Base-by-base conservation (phyloP, 1,284 basidiomycete species). In the Sutorius eximius region DNA sequence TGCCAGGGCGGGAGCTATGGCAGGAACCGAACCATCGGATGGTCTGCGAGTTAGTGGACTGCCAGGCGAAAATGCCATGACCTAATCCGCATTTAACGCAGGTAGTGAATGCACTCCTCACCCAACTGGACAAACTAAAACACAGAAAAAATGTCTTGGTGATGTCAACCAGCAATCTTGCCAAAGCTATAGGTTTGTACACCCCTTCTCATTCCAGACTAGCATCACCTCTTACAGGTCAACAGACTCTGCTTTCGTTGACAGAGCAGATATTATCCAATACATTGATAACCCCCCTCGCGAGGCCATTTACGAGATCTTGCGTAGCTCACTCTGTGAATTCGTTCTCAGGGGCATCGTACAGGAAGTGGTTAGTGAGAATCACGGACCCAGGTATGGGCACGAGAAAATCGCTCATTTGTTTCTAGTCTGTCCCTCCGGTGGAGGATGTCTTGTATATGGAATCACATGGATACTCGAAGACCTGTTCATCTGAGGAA, bases 81-180 rank as follows among this genome's bases (percentile, higher is more conserved):
- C 27, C 18, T 51, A 16, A 52, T 45, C 16, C 45, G 18, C 37
- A 37, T 36, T 46, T 22, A n/a, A 51, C 40, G 15, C 66, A 95
- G 93, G 95, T 98, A 9, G 97, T 99, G 42, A 99, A 99, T 70
- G 97, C 97, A 0, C 82, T 99, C 1, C 79, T 99, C 7, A 99
- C 97, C 0, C 96, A 99, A 73, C 81, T 99, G 3, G 97, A 99
- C 76, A 97, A 96, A 72, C 79, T 99, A 16, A 95, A 93, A 70
- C 86, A 91, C 59, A 82, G 86, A 58, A 95, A 92, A 73, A 99
- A 99, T 66, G 94, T 95, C 3, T 77, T 99, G 13, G 88, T 99
- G 32, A 91, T 99, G 86, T 91, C 97, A 0, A 99, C 97, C 0
- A 97, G 93, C 55, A 99, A 99, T 71, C 82, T 99, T 7, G 87